Evolutionary conservation across 192 early-diverging fungal genomes (phyloP), one percentile per base, ranked within the genome.

Genomic region (Linnemannia zychae): DNA sequence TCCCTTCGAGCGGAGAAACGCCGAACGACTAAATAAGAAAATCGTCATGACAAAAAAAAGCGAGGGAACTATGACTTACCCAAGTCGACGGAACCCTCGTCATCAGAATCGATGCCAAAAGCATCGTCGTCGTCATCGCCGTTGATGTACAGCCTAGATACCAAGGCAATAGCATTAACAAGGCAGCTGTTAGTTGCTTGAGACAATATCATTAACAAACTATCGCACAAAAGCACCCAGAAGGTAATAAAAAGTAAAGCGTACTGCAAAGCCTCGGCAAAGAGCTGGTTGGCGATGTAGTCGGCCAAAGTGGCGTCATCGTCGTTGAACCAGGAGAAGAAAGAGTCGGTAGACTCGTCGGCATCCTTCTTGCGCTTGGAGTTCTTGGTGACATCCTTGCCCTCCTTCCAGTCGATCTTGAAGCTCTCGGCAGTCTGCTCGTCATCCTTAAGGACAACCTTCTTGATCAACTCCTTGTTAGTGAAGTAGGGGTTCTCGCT

Each of bases 321-420:
- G 17, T 85, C 83, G 9, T 48, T 22, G 67, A 85, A 85, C 68
- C 65, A 79, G 2, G 76, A 50, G 78, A 85, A 85, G 83, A 85
- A 85, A 7, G 83, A 85, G n/a, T 71, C 67, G 47, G n/a, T 78
- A 34, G 67, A 87, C 31, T 86, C 82, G 67, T 89, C 90, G 60
- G 77, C 81, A 66, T 76, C 88, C 28, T 88, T 84, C 57, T 88
- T 88, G 40, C 74, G 82, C 63, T 89, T 88, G 22, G 48, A 79
- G 82, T 50, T 80, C 16, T 82, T 67, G 13, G 90, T 90, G 22
- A 92, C 84, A 50, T 90, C 85, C 87, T 91, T 91, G 87, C 86
- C 88, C 33, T 88, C 88, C 84, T 92, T 92, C 92, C 92, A 92
- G 78, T 92, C 40, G 87, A 92, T 91, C 47, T 60, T 52, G 38